Evolutionary conservation across 257 asterid species (phyloP), one percentile per base, ranked within the genome.

Genomic region (Scutellaria minor): DNA sequence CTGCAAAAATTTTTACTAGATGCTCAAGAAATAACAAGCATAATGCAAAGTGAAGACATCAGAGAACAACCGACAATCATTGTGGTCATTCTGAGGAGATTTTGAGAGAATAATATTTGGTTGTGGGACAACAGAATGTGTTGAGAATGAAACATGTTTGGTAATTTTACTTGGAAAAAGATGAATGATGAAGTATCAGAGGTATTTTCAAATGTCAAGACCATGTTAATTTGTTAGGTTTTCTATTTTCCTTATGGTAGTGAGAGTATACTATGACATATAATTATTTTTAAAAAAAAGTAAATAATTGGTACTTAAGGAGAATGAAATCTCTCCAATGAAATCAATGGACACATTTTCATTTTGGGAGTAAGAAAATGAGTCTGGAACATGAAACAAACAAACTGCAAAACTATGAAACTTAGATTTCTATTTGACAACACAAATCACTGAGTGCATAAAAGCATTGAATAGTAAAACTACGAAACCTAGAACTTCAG

Each of bases 1-100:
- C 98, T 94, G 94, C 83, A 83, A 80, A 73, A 75, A 71, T 59
- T 46, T 74, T 18, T 61, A 74, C 61, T 64, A 52, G 66, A 70
- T 48, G 69, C 76, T 69, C 70, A 75, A 75, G 53, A 74, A 75
- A 69, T 45, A 50, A 58, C 6, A 53, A 59, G 52, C 48, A 69
- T 22, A 50, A 51, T 42, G 9, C 8, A 66, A 15, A n/a, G 7
- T 76, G 24, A 22, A 57, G 67, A 50, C 57, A 60, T 61, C 57
- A 65, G 55, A 42, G 68, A 82, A 70, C 39, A 24, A 24, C 27
- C 0, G 27, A 7, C 14, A 10, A 44, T 60, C 42, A 37, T 27
- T 47, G 55, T 31, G 6, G 6, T 44, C 5, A 0, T 47, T 14
- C 64, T 35, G 31, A 51, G 12, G 42, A 5, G 44, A 70, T n/a